phyloP scores from a whole-genome alignment of 139 green algal genomes.

The Chlorella ohadii region DNA sequence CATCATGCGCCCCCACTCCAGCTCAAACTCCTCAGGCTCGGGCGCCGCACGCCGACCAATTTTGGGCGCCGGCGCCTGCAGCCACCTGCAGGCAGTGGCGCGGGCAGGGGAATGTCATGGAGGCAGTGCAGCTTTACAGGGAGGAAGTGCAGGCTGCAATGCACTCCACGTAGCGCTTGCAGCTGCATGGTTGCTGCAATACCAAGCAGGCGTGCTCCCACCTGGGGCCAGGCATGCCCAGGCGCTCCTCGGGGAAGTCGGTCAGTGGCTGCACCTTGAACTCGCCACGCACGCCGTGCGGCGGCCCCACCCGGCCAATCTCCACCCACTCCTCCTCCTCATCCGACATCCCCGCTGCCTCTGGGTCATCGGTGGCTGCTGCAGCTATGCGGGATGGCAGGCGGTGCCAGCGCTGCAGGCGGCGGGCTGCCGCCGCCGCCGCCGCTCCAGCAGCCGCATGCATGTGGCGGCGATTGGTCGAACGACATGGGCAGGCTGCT shows the following conservation, averaged over 20 bases:
- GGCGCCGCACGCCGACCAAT: conserved; percentile 4
- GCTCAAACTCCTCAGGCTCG: conserved; percentile 1
- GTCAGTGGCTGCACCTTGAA: conserved; percentile 62
- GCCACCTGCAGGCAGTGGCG: conserved; percentile 25
- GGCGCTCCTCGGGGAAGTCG: conserved; percentile 59
- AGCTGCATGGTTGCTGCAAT: no score
- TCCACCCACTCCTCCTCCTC: conserved; percentile 48
- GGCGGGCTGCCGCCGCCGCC: not conserved
- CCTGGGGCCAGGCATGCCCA: conserved; percentile 46
- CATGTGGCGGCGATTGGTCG: no score
- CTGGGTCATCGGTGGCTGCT: not conserved
- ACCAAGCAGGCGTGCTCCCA: not conserved
- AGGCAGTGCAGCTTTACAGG: no score
- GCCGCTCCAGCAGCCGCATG: not conserved
- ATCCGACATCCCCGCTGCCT: not conserved
- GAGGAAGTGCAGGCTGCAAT: no score
- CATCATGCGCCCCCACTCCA: conserved; percentile 39
- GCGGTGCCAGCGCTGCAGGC: not conserved
- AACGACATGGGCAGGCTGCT: no score
- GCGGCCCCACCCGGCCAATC: conserved; percentile 47
- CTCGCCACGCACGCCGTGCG: conserved; percentile 64
- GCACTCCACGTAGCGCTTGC: no score
- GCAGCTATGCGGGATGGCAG: not conserved
- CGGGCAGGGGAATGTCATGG: not conserved
- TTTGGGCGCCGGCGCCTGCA: conserved; percentile 43